Evolutionary conservation across 352 stramenopile species (phyloP), one percentile per base, ranked within the genome.

Genomic region (Achlya hypogyna): DNA sequence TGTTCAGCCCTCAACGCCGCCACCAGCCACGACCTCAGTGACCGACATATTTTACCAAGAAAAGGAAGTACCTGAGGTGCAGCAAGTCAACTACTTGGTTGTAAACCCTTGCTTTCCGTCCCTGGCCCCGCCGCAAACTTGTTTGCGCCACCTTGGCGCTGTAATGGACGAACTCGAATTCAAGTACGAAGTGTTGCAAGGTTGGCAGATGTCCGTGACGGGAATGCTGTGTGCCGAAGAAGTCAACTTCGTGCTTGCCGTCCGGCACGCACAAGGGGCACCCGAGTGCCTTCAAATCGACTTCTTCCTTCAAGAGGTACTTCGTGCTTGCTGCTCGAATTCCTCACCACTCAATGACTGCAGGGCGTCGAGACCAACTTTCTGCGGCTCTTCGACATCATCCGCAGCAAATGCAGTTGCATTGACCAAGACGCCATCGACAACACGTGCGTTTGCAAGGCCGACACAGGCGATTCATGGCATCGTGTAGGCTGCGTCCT

Each of bases 191-290:
- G n/a, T n/a, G n/a, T n/a, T n/a, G n/a, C n/a, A n/a, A n/a, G n/a
- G 38, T 3, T 45, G 2, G 35, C 35, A 22, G 35, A 38, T 64
- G 14, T 12, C 16, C 5, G 54, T 64, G 31, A 31, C 22, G 2
- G 54, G 54, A 2, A 25, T 64, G 34, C 35, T 64, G 8, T 64
- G 54, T 28, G 54, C 47, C 23, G 54, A 64, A 64, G 54, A 64
- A 51, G 54, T 64, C 18, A 34, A 12, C n/a, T 64, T 64, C 29
- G 10, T 22, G 9, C 45, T 64, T 25, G 5, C 12, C 18, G 23
- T 64, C 32, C 51, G 32, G 32, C 32, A 51, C 5, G 32, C 27
- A 22, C 22, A 23, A 10, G 54, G 52, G 35, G 23, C 2, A 10
- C 38, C 38, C 12, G 38, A 45, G 12, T 10, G 35, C 20, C 8